A percentile compares a stretch with the other conserved stretches of the same genome.
Evolutionary conservation across 2,329 filamentous ascomycete genomes (phyloP).

Genomic region (Dactylellina leptospora): DNA sequence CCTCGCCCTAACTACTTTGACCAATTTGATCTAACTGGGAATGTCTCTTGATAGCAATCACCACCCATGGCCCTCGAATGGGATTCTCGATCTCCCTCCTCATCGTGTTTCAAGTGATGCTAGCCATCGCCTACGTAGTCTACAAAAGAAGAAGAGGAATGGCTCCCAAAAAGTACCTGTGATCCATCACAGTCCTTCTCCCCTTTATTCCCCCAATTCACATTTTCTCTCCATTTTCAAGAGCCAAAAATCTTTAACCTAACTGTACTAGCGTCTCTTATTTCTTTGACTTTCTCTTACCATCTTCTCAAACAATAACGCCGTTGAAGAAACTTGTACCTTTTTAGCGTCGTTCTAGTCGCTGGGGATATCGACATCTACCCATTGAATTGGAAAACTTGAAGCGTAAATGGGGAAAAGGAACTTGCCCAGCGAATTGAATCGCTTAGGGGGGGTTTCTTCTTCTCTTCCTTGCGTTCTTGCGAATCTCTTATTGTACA

Average conservation of each 20-base stretch:
- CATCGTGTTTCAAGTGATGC: conserved; percentile 76
- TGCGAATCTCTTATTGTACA: conserved; percentile 41
- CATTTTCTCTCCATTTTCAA: background rate
- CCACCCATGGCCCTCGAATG: conserved; percentile 67
- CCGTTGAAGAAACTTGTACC: too few species aligned
- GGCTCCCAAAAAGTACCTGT: conserved; percentile 92
- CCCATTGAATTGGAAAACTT: background rate
- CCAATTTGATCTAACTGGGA: conserved; percentile 6
- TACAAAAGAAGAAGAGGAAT: conserved; percentile 81
- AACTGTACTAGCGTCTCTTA: background rate
- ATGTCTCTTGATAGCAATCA: conserved; percentile 61
- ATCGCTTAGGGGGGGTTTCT: background rate
- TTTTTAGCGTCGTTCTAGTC: too few species aligned
- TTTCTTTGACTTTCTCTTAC: background rate
- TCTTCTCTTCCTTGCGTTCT: conserved; percentile 6
- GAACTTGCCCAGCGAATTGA: background rate
- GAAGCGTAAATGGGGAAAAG: conserved; percentile 6
- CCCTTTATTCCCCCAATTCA: background rate
- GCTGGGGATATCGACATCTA: too few species aligned
- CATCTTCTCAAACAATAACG: too few species aligned
- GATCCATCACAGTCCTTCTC: conserved; percentile 1
- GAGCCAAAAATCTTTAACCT: conserved; percentile 3
- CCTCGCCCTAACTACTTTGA: background rate
- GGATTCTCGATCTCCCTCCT: conserved; percentile 74
- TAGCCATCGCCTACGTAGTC: conserved; percentile 73